Conservation (phyloP, 2,329 filamentous ascomycete genomes). For the Trichocomaceae sp. region DNA sequence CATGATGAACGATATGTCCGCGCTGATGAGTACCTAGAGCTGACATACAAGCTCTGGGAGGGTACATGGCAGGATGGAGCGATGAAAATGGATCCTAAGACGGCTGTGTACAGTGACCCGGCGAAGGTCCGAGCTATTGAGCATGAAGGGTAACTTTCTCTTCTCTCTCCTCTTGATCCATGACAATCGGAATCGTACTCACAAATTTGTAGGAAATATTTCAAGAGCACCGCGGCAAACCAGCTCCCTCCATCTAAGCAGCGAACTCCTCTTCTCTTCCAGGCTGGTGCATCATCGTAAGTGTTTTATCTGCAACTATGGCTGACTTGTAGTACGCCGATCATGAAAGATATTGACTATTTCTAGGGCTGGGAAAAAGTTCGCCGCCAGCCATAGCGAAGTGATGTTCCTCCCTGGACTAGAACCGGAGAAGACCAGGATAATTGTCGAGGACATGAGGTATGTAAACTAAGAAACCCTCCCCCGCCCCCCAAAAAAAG, state of each 20-base stretch:
- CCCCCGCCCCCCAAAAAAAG: too few relatives aligned
- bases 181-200: neutral
- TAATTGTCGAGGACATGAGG: slow-evolving; percentile 37
- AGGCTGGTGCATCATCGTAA: slow-evolving; percentile 40
- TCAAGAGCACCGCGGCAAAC: slow-evolving; percentile 36
- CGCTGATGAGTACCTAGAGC: slow-evolving; percentile 45
- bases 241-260: slow-evolving; percentile 32
- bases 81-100: slow-evolving; percentile 20
- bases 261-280: slow-evolving; percentile 43
- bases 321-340: too few relatives aligned
- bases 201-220: slow-evolving; percentile 7
- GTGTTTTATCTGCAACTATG: neutral
- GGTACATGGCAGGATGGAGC: slow-evolving; percentile 45
- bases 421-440: slow-evolving; percentile 35
- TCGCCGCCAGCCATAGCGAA: slow-evolving; percentile 41
- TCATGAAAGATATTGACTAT: neutral
- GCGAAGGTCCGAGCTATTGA: slow-evolving; percentile 32
- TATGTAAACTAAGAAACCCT: neutral
- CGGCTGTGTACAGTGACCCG: slow-evolving; percentile 28
- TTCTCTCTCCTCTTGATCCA: slow-evolving; percentile 23
- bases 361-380: slow-evolving; percentile 35
- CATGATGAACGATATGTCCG: slow-evolving; percentile 47
- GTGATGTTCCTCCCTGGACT: slow-evolving; percentile 44
- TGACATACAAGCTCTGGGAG: slow-evolving; percentile 47
- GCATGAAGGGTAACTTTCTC: slow-evolving; percentile 44